A percentile compares a stretch with the other conserved stretches of the same genome.
Evolutionary conservation across 1,284 basidiomycete species (phyloP).

Genomic region (Cryptococcus jaspeensis): DNA sequence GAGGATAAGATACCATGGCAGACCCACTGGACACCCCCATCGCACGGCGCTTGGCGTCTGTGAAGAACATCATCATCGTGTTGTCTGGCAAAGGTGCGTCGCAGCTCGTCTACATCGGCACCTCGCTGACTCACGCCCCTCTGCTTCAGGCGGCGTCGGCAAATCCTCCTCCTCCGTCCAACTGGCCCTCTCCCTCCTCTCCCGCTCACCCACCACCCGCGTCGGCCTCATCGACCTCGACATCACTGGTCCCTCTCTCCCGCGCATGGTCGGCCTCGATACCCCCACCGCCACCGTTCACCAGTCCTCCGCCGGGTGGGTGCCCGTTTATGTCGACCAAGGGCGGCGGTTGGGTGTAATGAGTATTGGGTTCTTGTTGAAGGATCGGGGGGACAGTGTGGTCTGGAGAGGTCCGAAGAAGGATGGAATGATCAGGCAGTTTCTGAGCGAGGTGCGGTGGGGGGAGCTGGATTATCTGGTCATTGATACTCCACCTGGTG

Average conservation of each 20-base stretch:
- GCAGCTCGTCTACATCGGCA: background rate
- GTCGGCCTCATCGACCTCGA: slow-evolving; percentile 95
- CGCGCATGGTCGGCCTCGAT: slow-evolving; percentile 94
- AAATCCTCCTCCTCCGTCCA: slow-evolving; percentile 95
- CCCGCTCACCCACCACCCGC: slow-evolving; percentile 58
- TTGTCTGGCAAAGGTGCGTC: slow-evolving; percentile 74
- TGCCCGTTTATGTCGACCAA: slow-evolving; percentile 89
- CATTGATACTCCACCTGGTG: slow-evolving; percentile 96
- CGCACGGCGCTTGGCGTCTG: slow-evolving; percentile 62
- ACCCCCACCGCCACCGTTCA: slow-evolving; percentile 64
- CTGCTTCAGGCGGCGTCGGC: slow-evolving; percentile 76
- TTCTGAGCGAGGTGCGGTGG: slow-evolving; percentile 94
- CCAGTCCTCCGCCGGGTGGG: slow-evolving; percentile 94
- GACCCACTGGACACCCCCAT: slow-evolving; percentile 56
- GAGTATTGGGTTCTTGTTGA: slow-evolving; percentile 93
- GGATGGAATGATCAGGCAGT: slow-evolving; percentile 99
- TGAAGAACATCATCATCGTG: slow-evolving; percentile 89
- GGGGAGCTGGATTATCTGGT: slow-evolving; percentile 94
- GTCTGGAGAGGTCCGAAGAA: slow-evolving; percentile 99
- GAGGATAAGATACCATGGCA: slow-evolving; percentile 22
- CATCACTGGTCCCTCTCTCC: slow-evolving; percentile 93
- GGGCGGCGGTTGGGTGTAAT: slow-evolving; percentile 80
- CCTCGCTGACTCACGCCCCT: background rate
- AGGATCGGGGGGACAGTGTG: slow-evolving; percentile 85
- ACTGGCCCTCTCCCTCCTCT: slow-evolving; percentile 81